A percentile compares a stretch with the other conserved stretches of the same genome.
Conservation (phyloP, 2,329 filamentous ascomycete genomes). For the Diaporthe aspalathi region DNA sequence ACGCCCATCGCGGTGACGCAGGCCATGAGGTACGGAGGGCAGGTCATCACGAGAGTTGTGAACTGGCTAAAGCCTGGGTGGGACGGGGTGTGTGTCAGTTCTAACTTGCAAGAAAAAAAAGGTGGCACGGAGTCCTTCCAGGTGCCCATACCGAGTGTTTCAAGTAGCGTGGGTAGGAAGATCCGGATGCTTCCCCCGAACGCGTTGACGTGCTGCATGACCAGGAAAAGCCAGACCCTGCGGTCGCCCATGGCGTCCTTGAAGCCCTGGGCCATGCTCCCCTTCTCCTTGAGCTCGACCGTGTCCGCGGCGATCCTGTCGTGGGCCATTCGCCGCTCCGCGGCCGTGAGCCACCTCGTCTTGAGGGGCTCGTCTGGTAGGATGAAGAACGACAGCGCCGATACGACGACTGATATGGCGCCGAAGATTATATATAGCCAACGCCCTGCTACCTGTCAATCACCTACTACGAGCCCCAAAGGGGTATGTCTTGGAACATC, state of each 20-base stretch:
- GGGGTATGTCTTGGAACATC: no score
- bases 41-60: slow-evolving; percentile 59
- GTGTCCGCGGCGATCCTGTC: slow-evolving; percentile 24
- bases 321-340: slow-evolving; percentile 55
- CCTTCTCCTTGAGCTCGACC: not conserved
- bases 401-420: not conserved
- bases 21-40: slow-evolving; percentile 57
- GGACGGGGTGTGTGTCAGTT: not conserved
- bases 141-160: slow-evolving; percentile 46
- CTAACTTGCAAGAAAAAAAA: no score
- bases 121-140: no score
- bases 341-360: slow-evolving; percentile 54
- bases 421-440: not conserved
- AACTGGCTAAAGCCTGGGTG: slow-evolving; percentile 51
- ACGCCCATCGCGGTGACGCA: slow-evolving; percentile 53
- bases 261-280: slow-evolving; percentile 9
- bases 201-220: slow-evolving; percentile 28
- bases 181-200: slow-evolving; percentile 45
- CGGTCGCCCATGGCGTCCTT: not conserved
- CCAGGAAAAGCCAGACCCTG: slow-evolving; percentile 14
- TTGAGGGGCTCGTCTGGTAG: slow-evolving; percentile 51
- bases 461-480: no score
- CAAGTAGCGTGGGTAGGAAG: slow-evolving; percentile 51
- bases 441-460: no score
- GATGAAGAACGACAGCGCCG: slow-evolving; percentile 43